phyloP scores from a whole-genome alignment of 2,329 filamentous ascomycete genomes.

The Penicillium sp. region DNA sequence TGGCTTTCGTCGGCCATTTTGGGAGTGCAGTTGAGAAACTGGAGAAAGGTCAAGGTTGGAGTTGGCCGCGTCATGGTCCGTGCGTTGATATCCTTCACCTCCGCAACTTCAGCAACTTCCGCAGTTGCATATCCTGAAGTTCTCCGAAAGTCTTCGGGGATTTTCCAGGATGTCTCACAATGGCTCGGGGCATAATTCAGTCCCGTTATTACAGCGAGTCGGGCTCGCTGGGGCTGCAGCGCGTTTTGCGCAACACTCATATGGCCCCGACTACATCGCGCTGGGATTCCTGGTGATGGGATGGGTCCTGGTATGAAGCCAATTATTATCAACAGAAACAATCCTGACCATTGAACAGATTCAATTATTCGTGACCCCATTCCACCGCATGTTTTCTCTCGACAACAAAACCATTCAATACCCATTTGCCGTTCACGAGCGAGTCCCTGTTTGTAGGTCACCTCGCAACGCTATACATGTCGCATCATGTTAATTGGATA shows the following conservation, averaged over 20 bases:
- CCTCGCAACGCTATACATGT: not conserved
- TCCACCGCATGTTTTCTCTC: slow-evolving; percentile 91
- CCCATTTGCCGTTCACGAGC: slow-evolving; percentile 80
- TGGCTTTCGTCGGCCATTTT: slow-evolving; percentile 62
- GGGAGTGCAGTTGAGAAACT: not conserved
- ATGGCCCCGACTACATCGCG: slow-evolving; percentile 85
- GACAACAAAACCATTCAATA: slow-evolving; percentile 82
- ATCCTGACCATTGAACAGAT: slow-evolving; percentile 48
- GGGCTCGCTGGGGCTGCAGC: slow-evolving; percentile 51
- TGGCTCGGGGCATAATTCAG: slow-evolving; percentile 26
- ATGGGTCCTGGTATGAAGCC: slow-evolving; percentile 49
- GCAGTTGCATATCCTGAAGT: slow-evolving; percentile 10
- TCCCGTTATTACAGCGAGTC: slow-evolving; percentile 24
- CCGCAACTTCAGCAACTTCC: not conserved
- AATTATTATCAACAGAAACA: not conserved
- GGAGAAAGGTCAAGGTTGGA: not conserved
- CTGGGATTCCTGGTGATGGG: slow-evolving; percentile 68
- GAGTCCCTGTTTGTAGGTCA: slow-evolving; percentile 72
- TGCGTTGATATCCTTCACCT: slow-evolving; percentile 9
- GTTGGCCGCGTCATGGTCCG: slow-evolving; percentile 16
- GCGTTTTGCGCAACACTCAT: slow-evolving; percentile 67
- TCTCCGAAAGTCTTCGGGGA: slow-evolving; percentile 1
- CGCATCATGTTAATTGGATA: slow-evolving; percentile 3
- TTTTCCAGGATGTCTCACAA: slow-evolving; percentile 30
- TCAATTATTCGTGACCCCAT: slow-evolving; percentile 72